Base-by-base conservation (phyloP, 345 rosid genomes). In the Luvunga scandens region DNA sequence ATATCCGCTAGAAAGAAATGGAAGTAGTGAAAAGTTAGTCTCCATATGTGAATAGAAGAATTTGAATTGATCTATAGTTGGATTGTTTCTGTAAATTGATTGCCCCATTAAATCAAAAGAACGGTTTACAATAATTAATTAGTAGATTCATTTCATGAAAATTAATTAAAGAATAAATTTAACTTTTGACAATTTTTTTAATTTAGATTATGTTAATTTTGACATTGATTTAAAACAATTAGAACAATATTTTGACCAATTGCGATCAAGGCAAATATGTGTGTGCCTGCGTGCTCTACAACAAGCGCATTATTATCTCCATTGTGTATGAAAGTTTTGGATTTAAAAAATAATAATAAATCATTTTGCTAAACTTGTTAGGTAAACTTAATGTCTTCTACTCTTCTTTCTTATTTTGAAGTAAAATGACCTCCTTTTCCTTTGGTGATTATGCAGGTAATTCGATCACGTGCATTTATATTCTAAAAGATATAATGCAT, bases 31-130 rank as follows among this genome's bases (percentile, higher is more conserved):
- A 78, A 53, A 21, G 70, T 45, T 45, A 13, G 18, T 45, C 5
- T 45, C 50, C 50, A 13, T 45, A 45, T 45, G 16, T 45, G 50
- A 45, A 13, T 45, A 45, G 18, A 12, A 13, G 22, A 22, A 57
- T 38, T 45, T 10, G 27, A 38, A 59, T 27, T 27, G 16, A 28
- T 31, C 77, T 78, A 55, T 28, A 78, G 82, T 66, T 4, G 33
- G 53, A 3, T n/a, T 67, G 48, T 27, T 72, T 31, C 21, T 77
- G 70, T 77, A 77, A 76, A 76, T 72, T 66, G 39, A 78, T 48
- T 16, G 55, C 55, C 68, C 30, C 19, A 18, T 21, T 31, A 5
- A 19, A 16, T 50, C 16, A 30, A 27, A 45, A 27, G 6, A 48
- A 27, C 5, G 16, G 1, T 69, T 61, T 61, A 10, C 28, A 25